Evolutionary conservation across 73 alveolate species (phyloP), one percentile per base, ranked within the genome.

Genomic region (Paramecium bursaria): DNA sequence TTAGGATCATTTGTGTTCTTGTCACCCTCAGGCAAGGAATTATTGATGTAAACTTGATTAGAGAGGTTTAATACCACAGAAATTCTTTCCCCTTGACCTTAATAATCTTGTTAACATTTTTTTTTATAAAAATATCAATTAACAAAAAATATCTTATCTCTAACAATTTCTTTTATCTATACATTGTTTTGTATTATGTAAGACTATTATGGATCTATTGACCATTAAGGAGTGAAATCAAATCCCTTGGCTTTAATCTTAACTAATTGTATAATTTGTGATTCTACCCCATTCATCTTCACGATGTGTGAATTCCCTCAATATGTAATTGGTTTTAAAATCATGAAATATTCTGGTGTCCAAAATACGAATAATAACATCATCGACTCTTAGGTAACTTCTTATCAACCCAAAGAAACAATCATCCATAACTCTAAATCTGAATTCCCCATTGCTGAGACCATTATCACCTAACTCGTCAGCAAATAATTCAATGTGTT

Each of bases 401-500:
- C 99, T 86, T 61, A 95, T 86, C 31, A 97, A 88, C 15, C 95
- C 98, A 90, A 92, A 97, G 91, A 93, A 97, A 73, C 99, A 97
- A 54, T 97, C 99, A 54, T 87, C 90, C 99, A 97, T 97, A 7
- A 94, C 91, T 91, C 99, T 94, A 88, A 95, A 95, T 86, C 99
- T 94, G 52, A 96, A 88, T 86, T 82, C 90, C 49, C 93, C 77
- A 54, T 88, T 93, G 26, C 95, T 74, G 47, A 85, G 79, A 17
- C 99, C 99, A 51, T 90, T 86, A 87, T 97, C 99, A 14, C 96
- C 98, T 33, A 97, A 91, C 82, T 97, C 99, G 86, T 96, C 99
- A 75, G 96, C 99, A 74, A 73, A 97, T 21, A 97, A 87, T 15
- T 87, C 91, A 17, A 95, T 90, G 74, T 94, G 96, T 42, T 87